These are phyloP conservation scores for Hymenoscyphus albidus DNA, from an alignment of 2,329 filamentous ascomycete species.

Conservation along the genomic window DNA sequence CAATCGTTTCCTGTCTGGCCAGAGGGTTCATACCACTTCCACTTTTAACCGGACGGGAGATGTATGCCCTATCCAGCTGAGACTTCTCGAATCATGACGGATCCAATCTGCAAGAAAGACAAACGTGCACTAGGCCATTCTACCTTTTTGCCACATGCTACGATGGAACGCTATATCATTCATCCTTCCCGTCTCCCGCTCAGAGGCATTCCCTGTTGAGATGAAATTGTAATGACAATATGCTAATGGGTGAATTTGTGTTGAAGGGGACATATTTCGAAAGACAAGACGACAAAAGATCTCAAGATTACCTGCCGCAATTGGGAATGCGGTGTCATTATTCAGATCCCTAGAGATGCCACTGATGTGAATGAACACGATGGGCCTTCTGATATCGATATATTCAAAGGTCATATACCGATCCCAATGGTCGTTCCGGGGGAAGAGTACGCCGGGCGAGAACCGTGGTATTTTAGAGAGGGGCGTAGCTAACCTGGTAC, in stretches of 20 bases:
- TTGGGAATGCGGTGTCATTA: constrained; percentile 90
- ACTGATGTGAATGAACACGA: constrained; percentile 1
- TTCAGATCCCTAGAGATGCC: constrained; percentile 49
- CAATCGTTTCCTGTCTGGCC: not conserved
- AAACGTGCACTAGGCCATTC: not conserved
- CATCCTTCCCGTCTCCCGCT: not conserved
- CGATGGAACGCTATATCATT: not conserved
- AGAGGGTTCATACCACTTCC: not conserved
- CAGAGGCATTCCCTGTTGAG: not conserved
- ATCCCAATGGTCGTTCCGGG: constrained; percentile 63
- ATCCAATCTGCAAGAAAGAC: not conserved
- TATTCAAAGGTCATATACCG: constrained; percentile 53
- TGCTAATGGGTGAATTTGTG: not conserved
- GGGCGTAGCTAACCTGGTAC: not conserved
- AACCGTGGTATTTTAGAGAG: constrained; percentile 32
- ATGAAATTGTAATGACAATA: not conserved
- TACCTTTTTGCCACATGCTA: constrained; percentile 3
- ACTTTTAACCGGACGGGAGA: not conserved
- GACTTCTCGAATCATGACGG: not conserved
- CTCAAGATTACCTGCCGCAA: constrained; percentile 82
- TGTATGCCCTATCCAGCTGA: not conserved
- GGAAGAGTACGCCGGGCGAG: constrained; percentile 33
- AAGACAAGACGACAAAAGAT: constrained; percentile 61
- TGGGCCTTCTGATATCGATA: constrained; percentile 32
- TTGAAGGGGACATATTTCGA: constrained; percentile 69